Conservation (phyloP, 495 filamentous ascomycete species). For the Parmelia sp. region DNA sequence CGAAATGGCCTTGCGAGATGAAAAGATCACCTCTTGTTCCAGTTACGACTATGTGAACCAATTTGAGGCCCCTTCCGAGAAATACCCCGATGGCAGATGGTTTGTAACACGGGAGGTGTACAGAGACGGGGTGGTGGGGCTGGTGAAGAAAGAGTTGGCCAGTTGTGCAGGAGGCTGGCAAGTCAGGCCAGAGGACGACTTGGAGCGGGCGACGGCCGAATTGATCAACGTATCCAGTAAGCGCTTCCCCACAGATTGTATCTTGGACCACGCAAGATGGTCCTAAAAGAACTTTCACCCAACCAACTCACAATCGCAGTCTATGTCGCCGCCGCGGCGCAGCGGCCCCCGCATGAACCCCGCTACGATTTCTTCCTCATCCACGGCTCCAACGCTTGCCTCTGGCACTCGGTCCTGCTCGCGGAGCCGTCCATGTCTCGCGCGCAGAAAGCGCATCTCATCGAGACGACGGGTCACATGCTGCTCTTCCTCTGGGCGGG, state of each 20-base stretch:
- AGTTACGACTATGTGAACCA: slow-evolving; percentile 12
- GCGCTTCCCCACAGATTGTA: background rate
- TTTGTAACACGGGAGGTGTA: slow-evolving; percentile 13
- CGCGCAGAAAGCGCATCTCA: slow-evolving; percentile 20
- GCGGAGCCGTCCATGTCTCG: slow-evolving; percentile 21
- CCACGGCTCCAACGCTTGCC: slow-evolving; percentile 19
- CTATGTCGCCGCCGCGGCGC: slow-evolving; percentile 16
- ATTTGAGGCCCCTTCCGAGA: slow-evolving; percentile 9
- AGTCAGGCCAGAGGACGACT: slow-evolving; percentile 21
- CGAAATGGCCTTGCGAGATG: slow-evolving; percentile 3
- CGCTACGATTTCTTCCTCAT: slow-evolving; percentile 25
- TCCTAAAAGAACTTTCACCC: background rate
- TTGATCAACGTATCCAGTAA: slow-evolving; percentile 23
- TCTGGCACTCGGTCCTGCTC: slow-evolving; percentile 18
- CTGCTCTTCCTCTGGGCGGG: slow-evolving; percentile 35
- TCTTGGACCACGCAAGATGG: background rate
- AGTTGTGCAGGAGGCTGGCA: slow-evolving; percentile 20
- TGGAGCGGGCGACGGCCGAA: slow-evolving; percentile 23
- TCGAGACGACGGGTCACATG: slow-evolving; percentile 33
- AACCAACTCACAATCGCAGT: slow-evolving; percentile 1
- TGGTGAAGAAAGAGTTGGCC: slow-evolving; percentile 10
- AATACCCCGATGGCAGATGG: slow-evolving; percentile 12
- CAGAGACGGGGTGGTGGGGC: slow-evolving; percentile 11
- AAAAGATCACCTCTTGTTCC: slow-evolving; percentile 8
- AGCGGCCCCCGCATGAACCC: slow-evolving; percentile 22